Percentiles rank a stretch among this genome's conserved stretches.
Evolutionary conservation across 75 land plant genomes (phyloP).

Genomic region (Azolla pinnata): DNA sequence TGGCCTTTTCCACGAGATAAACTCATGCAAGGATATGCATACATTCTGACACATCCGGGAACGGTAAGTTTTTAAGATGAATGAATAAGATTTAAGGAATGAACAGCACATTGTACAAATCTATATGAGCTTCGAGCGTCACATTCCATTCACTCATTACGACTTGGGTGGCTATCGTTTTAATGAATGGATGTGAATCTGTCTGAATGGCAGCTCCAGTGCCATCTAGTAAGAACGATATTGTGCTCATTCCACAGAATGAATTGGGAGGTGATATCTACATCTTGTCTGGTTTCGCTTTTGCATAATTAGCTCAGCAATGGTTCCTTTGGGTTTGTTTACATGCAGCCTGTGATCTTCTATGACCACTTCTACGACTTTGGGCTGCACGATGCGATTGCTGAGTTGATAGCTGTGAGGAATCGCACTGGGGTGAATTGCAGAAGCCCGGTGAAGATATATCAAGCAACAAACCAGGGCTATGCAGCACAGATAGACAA

Average conservation of each 20-base stretch:
- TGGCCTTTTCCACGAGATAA: conserved; percentile 86
- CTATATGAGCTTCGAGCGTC: too few species aligned
- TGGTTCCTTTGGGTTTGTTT: too few species aligned
- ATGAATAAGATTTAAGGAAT: neutral
- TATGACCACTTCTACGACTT: conserved; percentile 75
- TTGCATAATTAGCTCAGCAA: too few species aligned
- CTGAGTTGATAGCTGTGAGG: conserved; percentile 52
- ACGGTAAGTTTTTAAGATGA: conserved; percentile 41
- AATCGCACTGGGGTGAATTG: conserved; percentile 59
- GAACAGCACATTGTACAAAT: conserved; percentile 2
- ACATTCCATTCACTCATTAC: too few species aligned
- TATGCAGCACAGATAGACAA: conserved; percentile 58
- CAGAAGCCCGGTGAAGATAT: conserved; percentile 56
- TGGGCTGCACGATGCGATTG: conserved; percentile 53
- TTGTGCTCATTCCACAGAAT: too few species aligned
- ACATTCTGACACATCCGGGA: conserved; percentile 78
- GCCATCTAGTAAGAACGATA: too few species aligned
- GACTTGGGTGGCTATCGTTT: too few species aligned
- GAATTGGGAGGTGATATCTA: too few species aligned
- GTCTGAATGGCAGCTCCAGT: too few species aligned
- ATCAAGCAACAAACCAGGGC: conserved; percentile 54
- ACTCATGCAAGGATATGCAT: conserved; percentile 70
- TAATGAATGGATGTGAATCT: too few species aligned
- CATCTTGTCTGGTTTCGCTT: too few species aligned
- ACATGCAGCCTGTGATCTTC: conserved; percentile 66